Evolutionary conservation across 768 basidiomycete species (phyloP).

Genomic region (Psilocybe cubensis): DNA sequence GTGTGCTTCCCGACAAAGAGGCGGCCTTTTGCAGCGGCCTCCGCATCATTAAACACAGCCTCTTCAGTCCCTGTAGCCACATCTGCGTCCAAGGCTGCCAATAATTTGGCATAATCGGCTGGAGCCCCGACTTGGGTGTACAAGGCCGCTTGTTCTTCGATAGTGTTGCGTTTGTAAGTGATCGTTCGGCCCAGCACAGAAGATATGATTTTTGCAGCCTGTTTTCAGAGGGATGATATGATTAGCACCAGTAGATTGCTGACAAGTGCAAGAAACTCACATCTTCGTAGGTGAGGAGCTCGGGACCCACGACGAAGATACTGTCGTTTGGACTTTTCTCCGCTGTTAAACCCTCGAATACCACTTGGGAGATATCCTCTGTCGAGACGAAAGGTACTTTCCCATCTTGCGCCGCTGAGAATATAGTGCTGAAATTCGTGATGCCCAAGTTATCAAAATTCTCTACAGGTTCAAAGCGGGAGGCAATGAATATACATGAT

Average conservation of each 20-base stretch:
- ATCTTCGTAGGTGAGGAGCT: constrained; percentile 26
- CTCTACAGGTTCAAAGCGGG: background rate
- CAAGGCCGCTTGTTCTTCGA: constrained; percentile 1
- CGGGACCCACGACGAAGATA: constrained; percentile 27
- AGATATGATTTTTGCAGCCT: constrained; percentile 13
- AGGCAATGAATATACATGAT: no score
- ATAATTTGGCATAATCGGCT: background rate
- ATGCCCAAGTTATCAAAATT: background rate
- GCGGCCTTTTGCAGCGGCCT: background rate
- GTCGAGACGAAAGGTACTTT: constrained; percentile 25
- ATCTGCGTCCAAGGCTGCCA: background rate
- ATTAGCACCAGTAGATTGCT: background rate
- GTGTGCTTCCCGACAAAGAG: background rate
- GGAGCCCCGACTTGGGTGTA: background rate
- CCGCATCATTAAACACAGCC: constrained; percentile 10
- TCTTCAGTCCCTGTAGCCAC: background rate
- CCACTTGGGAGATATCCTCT: constrained; percentile 30
- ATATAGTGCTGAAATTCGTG: constrained; percentile 5
- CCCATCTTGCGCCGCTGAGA: constrained; percentile 19
- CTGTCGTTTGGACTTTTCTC: constrained; percentile 11
- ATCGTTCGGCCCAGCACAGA: constrained; percentile 16
- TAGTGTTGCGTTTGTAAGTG: constrained; percentile 11
- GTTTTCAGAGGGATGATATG: background rate
- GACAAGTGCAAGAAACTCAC: background rate
- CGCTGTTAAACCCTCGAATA: constrained; percentile 23